Percentiles rank a stretch among this genome's conserved stretches.
phyloP scores from a whole-genome alignment of 805 yeast genomes.

The Kockiozyma suomiensis region DNA sequence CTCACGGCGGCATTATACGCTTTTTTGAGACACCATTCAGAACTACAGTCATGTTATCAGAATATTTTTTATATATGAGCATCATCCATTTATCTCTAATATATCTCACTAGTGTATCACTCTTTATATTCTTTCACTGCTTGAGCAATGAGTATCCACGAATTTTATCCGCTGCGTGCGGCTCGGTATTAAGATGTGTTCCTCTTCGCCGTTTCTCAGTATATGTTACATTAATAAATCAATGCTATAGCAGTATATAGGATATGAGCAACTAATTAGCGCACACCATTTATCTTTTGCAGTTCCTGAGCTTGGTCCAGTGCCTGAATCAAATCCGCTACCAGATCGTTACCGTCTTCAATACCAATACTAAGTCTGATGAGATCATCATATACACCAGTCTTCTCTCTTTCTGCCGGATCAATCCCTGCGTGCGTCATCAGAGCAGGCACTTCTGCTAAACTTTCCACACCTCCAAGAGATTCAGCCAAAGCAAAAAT shows the following conservation, averaged over 20 bases:
- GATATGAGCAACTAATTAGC: neutral
- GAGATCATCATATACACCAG: constrained; percentile 78
- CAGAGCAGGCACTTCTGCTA: constrained; percentile 83
- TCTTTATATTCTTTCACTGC: too few relatives aligned
- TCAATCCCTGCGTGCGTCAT: constrained; percentile 95
- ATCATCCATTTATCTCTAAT: too few relatives aligned
- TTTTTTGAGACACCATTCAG: too few relatives aligned
- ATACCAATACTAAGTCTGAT: constrained; percentile 84
- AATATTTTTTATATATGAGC: too few relatives aligned
- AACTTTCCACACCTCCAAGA: constrained; percentile 84
- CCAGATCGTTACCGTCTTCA: constrained; percentile 77
- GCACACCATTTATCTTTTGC: neutral
- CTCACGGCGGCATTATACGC: too few relatives aligned
- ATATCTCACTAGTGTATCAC: too few relatives aligned
- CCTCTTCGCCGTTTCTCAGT: too few relatives aligned
- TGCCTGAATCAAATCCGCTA: constrained; percentile 72
- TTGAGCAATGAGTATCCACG: too few relatives aligned
- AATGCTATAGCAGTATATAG: neutral
- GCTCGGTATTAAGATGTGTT: too few relatives aligned
- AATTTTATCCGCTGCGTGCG: too few relatives aligned
- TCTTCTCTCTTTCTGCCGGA: constrained; percentile 68
- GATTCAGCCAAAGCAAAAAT: constrained; percentile 87
- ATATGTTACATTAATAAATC: too few relatives aligned
- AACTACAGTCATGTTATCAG: too few relatives aligned
- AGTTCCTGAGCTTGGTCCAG: constrained; percentile 43